Percentiles rank a stretch among this genome's conserved stretches.
Evolutionary conservation across 768 basidiomycete genomes (phyloP).

Genomic region (Gloeostereum incarnatum): DNA sequence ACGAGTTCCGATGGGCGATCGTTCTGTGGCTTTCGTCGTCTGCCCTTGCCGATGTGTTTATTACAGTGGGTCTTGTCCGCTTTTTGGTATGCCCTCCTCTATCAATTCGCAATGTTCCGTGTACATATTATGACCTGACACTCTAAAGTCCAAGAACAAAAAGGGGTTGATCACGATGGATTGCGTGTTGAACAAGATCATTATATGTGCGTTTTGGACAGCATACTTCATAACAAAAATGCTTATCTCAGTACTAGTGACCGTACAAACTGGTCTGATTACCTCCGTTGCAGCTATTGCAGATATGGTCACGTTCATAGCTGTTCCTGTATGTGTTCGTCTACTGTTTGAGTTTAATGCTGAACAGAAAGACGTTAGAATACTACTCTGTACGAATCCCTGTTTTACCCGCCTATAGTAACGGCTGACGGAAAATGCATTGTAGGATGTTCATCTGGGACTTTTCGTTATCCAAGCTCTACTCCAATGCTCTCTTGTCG

Average conservation of each 20-base stretch:
- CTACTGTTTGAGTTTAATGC: background rate
- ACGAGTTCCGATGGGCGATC: slow-evolving; percentile 20
- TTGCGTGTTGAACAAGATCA: slow-evolving; percentile 3
- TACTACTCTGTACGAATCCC: too few species aligned
- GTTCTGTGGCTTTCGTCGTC: slow-evolving; percentile 36
- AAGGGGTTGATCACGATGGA: background rate
- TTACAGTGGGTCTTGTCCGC: slow-evolving; percentile 30
- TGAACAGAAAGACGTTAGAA: too few species aligned
- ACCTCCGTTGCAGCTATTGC: slow-evolving; percentile 2
- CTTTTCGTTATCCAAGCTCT: slow-evolving; percentile 3
- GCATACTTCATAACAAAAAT: background rate
- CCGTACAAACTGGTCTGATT: slow-evolving; percentile 5
- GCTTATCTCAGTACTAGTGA: background rate
- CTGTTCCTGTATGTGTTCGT: background rate
- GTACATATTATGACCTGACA: background rate
- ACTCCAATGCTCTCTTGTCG: slow-evolving; percentile 5
- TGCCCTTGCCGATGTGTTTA: slow-evolving; percentile 35
- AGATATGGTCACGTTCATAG: slow-evolving; percentile 2
- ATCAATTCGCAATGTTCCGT: background rate
- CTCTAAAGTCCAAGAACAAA: background rate
- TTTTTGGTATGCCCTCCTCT: slow-evolving; percentile 32
- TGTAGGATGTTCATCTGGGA: slow-evolving; percentile 3
- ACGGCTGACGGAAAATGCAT: too few species aligned
- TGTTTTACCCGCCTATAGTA: too few species aligned
- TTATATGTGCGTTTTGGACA: slow-evolving; percentile 1